These are phyloP conservation scores for Fremontodendron californicum DNA, from an alignment of 345 rosid species.

Conservation along the genomic window DNA sequence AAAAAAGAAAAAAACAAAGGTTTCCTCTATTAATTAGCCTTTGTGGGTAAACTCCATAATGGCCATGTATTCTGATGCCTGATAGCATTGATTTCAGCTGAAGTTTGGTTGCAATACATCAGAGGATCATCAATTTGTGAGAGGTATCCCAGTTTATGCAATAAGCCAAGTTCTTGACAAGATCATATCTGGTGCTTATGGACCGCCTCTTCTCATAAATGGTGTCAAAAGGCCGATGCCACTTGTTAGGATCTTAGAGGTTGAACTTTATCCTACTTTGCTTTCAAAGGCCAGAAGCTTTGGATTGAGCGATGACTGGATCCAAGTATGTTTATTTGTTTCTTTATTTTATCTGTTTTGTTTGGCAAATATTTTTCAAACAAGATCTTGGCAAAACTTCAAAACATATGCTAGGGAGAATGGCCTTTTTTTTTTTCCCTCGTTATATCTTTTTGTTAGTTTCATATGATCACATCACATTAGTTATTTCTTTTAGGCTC, in stretches of 20 bases:
- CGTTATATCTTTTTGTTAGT: not conserved
- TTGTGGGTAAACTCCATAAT: constrained; percentile 10
- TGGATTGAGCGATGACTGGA: constrained; percentile 83
- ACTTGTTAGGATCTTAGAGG: constrained; percentile 82
- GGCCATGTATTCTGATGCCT: constrained; percentile 16
- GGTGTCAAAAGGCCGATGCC: constrained; percentile 88
- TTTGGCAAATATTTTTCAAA: not conserved
- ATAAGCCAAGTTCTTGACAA: constrained; percentile 78
- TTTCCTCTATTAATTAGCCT: constrained; percentile 22
- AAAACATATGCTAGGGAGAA: not conserved
- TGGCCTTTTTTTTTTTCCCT: not conserved
- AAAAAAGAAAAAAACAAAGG: constrained; percentile 45
- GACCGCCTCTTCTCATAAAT: constrained; percentile 74
- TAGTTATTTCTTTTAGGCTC: constrained; percentile 49
- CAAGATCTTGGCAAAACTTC: not conserved
- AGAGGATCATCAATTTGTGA: constrained; percentile 90
- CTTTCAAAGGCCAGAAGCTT: constrained; percentile 94
- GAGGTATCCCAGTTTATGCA: constrained; percentile 76
- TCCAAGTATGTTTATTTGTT: constrained; percentile 48
- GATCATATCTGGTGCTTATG: constrained; percentile 63
- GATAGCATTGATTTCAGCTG: constrained; percentile 42
- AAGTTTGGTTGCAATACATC: constrained; percentile 72
- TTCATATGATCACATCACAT: not conserved
- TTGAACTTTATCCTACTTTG: constrained; percentile 85
- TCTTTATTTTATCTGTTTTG: not conserved